Conservation (phyloP, 2,329 filamentous ascomycete species). For the Pseudocercospora fuligena region DNA sequence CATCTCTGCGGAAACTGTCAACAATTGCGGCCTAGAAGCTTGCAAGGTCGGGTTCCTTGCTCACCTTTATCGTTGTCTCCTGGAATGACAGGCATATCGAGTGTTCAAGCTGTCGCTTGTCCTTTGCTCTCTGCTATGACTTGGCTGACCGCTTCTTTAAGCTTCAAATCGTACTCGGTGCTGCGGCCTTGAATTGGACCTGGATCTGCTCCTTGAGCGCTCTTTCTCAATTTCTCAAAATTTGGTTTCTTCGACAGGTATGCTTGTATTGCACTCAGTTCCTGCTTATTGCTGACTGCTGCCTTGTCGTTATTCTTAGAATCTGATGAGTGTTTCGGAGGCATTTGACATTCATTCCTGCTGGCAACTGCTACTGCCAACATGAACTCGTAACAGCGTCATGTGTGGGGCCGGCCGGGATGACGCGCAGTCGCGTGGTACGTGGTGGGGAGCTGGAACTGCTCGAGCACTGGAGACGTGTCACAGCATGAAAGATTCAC, state of each 20-base stretch:
- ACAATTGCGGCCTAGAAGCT: neutral
- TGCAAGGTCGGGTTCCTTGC: neutral
- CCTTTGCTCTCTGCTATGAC: conserved; percentile 8
- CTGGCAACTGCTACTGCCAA: neutral
- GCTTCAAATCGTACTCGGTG: conserved; percentile 2
- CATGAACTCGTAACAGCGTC: neutral
- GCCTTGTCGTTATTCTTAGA: neutral
- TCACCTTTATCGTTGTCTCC: conserved; percentile 30
- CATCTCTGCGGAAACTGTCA: conserved; percentile 24
- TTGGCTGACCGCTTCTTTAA: conserved; percentile 1
- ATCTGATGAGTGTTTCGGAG: neutral
- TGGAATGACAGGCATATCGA: conserved; percentile 31
- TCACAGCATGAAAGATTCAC: neutral
- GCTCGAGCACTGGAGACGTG: neutral
- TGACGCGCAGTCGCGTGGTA: neutral
- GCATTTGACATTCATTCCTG: neutral
- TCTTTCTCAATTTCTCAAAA: neutral
- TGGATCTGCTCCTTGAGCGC: neutral
- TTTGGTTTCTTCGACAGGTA: neutral
- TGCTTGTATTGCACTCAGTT: conserved; percentile 3
- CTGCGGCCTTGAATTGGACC: neutral
- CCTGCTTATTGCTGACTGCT: neutral
- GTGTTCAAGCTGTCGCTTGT: neutral
- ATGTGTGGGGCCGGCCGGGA: neutral
- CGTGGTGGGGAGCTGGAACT: neutral